Evolutionary conservation across 805 yeast species (phyloP).

Genomic region (Candida peoriensis): DNA sequence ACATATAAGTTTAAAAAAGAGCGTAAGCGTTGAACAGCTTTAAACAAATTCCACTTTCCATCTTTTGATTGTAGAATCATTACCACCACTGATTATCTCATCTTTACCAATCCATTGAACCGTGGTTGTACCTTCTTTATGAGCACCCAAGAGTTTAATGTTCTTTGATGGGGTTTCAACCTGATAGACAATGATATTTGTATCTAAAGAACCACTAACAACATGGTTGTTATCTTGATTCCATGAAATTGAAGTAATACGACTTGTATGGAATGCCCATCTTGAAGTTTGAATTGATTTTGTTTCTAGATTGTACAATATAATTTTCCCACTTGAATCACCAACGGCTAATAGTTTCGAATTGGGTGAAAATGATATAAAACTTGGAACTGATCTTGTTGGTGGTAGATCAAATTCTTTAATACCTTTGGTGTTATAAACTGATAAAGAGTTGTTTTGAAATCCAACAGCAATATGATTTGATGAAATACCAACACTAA

Average conservation of each 20-base stretch:
- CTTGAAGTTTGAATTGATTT: conserved; percentile 67
- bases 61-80: conserved; percentile 72
- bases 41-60: conserved; percentile 44
- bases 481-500: conserved; percentile 41
- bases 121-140: conserved; percentile 78
- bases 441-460: conserved; percentile 31
- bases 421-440: conserved; percentile 31
- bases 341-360: conserved; percentile 74
- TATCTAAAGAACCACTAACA: conserved; percentile 80
- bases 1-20: conserved; percentile 82
- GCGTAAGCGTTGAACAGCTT: conserved; percentile 43
- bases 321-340: conserved; percentile 79
- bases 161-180: conserved; percentile 75
- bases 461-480: conserved; percentile 46
- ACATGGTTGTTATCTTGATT: conserved; percentile 63
- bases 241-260: conserved; percentile 77
- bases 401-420: conserved; percentile 31
- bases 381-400: conserved; percentile 58
- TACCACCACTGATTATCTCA: conserved; percentile 63
- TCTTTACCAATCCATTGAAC: conserved; percentile 60
- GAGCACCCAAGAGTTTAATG: conserved; percentile 71
- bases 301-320: conserved; percentile 56
- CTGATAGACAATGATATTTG: conserved; percentile 74
- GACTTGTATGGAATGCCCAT: conserved; percentile 94
- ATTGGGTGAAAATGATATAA: conserved; percentile 65